A percentile compares a stretch with the other conserved stretches of the same genome.
Conservation (phyloP, 257 asterid species). For the Penstemon eatonii region DNA sequence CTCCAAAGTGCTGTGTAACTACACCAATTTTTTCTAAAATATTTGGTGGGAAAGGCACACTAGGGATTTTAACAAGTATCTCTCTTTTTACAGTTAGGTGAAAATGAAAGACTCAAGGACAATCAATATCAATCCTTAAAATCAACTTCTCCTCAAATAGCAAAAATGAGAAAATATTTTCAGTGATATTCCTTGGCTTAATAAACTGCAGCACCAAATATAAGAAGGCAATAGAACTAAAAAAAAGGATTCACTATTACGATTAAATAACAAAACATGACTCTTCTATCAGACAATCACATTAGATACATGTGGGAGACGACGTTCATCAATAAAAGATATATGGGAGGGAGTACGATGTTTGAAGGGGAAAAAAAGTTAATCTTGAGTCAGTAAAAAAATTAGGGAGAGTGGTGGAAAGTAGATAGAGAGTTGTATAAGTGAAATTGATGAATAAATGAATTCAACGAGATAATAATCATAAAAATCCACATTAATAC, state of each 20-base stretch:
- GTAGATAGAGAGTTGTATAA: neutral
- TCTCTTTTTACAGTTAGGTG: neutral
- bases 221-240: neutral
- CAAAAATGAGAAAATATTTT: neutral
- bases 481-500: neutral
- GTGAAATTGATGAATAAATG: neutral
- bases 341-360: neutral
- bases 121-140: neutral
- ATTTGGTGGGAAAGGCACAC: neutral
- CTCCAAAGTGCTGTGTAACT: too few species aligned
- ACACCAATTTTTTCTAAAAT: too few species aligned
- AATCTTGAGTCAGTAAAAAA: neutral
- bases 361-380: neutral
- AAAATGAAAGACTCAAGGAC: neutral
- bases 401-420: neutral
- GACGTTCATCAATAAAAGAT: neutral
- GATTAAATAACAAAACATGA: neutral
- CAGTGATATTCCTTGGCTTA: neutral
- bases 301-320: neutral
- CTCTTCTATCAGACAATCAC: neutral
- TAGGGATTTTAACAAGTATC: neutral
- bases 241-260: too few species aligned
- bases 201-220: neutral
- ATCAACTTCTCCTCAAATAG: neutral
- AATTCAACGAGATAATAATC: neutral